Conservation (phyloP, 306 rosid species). For the Trichosanthes truncata region DNA sequence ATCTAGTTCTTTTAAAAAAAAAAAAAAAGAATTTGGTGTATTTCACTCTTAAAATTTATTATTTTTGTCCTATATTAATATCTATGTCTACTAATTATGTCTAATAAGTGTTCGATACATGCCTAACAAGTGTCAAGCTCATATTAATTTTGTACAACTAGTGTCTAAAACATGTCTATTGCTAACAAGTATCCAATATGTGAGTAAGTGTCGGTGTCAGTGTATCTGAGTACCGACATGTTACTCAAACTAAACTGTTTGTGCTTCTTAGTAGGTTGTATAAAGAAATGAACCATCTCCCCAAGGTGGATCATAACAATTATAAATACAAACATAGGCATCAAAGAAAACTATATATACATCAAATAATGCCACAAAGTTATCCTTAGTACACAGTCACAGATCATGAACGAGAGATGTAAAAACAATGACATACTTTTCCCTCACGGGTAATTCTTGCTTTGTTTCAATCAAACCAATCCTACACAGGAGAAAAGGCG, state of each 20-base stretch:
- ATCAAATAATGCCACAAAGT: background rate
- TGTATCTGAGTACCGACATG: background rate
- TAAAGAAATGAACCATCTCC: background rate
- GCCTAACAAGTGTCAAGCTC: background rate
- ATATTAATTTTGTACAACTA: background rate
- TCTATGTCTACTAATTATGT: background rate
- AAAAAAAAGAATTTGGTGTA: background rate
- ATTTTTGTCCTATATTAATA: background rate
- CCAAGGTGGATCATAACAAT: background rate
- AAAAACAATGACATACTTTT: slow-evolving; percentile 45
- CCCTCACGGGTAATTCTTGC: slow-evolving; percentile 44
- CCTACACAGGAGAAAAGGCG: slow-evolving; percentile 25
- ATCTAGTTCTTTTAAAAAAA: too few species aligned
- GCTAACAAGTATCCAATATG: background rate
- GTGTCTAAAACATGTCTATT: background rate
- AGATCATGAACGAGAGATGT: slow-evolving; percentile 9
- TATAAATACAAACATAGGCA: background rate
- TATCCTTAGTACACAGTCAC: background rate
- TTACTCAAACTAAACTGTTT: background rate
- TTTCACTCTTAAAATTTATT: background rate
- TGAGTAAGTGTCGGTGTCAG: background rate
- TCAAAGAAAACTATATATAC: background rate
- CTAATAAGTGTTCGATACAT: background rate
- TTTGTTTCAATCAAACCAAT: slow-evolving; percentile 35
- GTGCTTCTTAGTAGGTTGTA: background rate